Evolutionary conservation across 805 yeast genomes (phyloP), one percentile per base, ranked within the genome.

Genomic region (Lipomyces kockii): DNA sequence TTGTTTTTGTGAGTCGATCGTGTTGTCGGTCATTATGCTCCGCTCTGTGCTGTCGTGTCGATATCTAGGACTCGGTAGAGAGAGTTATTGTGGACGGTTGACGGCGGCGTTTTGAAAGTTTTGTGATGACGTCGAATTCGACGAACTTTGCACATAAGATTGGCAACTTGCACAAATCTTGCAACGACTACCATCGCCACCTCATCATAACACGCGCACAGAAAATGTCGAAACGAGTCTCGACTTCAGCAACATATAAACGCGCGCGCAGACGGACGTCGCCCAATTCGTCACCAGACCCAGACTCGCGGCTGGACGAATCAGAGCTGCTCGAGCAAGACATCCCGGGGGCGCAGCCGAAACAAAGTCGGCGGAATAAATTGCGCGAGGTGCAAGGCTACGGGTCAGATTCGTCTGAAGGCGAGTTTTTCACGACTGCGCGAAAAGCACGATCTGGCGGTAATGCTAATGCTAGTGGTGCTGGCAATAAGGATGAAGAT

Each of bases 401-500:
- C 61, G 68, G 61, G 14, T 66, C 73, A 7, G 74, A 71, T 67
- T 71, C 74, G 17, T 66, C 74, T 29, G 74, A 69, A 53, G 72
- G 63, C 49, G 70, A 67, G 5, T 61, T 64, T 43, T 65, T 65
- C 37, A 27, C 58, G 27, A n/a, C 62, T 2, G 68, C 72, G 25
- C 37, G 62, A 52, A 32, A 37, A 9, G 32, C 62, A 11, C 63
- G 70, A 27, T 52, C 61, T 8, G 57, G 5, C 20, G 49, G 49
- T n/a, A 43, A 43, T 43, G 20, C 20, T 17, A 32, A 37, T 62
- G 60, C 29, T 34, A 54, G 69, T 65, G 67, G 61, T 51, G 60
- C 49, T 53, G 46, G 63, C 56, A 68, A 73, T 14, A 73, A 73
- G 5, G 79, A 78, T 25, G 79, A 77, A 39, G 79, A 79, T 2